Conservation (phyloP, 768 basidiomycete genomes). For the Mycena metata region DNA sequence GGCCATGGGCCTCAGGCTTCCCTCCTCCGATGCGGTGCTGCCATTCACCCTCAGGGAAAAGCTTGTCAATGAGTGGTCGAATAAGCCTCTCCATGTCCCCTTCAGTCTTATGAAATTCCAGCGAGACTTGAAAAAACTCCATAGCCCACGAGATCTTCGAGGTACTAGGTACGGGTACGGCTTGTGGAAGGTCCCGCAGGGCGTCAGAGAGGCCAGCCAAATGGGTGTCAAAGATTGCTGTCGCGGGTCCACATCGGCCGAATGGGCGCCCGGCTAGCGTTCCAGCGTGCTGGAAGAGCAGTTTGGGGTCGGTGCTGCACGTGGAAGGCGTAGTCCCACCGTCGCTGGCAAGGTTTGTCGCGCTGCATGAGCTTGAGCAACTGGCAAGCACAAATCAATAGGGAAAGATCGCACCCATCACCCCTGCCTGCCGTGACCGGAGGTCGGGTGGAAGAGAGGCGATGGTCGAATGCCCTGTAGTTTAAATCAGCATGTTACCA, state of each 20-base stretch:
- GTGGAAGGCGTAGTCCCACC: slow-evolving; percentile 8
- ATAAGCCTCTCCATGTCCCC: slow-evolving; percentile 2
- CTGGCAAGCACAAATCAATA: slow-evolving; percentile 22
- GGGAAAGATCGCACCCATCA: slow-evolving; percentile 17
- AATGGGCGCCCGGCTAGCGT: slow-evolving; percentile 25
- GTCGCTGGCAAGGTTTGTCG: background rate
- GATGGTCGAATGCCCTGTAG: slow-evolving; percentile 12
- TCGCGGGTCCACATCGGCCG: slow-evolving; percentile 23
- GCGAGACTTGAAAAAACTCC: background rate
- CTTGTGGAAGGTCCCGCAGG: slow-evolving; percentile 9
- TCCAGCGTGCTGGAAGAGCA: slow-evolving; percentile 12
- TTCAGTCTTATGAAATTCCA: background rate
- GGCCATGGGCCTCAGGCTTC: slow-evolving; percentile 7
- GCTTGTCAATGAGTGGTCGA: background rate
- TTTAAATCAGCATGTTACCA: slow-evolving; percentile 17
- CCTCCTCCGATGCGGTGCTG: slow-evolving; percentile 2
- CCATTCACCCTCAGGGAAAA: slow-evolving; percentile 1
- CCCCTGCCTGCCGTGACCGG: slow-evolving; percentile 1
- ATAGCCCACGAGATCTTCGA: slow-evolving; percentile 12
- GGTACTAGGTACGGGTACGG: slow-evolving; percentile 16
- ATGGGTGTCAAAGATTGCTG: slow-evolving; percentile 10
- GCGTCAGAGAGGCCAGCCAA: slow-evolving; percentile 23
- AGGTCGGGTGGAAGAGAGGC: slow-evolving; percentile 13
- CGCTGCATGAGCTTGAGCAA: slow-evolving; percentile 23
- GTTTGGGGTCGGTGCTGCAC: background rate